Percentiles rank a stretch among this genome's conserved stretches.
These are phyloP conservation scores for Lagerstroemia speciosa DNA, from an alignment of 345 rosid species.

Conservation along the genomic window DNA sequence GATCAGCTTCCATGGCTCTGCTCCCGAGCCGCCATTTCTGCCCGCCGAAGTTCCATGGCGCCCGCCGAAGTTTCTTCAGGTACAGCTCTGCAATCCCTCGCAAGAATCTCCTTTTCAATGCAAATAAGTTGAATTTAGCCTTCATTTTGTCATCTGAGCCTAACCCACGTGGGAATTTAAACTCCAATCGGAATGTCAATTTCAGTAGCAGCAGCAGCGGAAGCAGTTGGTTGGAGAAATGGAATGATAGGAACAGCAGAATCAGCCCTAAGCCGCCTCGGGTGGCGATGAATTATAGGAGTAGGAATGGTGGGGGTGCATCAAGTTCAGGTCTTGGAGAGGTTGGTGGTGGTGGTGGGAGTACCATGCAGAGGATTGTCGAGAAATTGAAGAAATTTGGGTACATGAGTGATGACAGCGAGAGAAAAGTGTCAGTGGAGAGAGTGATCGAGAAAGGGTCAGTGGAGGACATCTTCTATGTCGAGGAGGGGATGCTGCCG, in stretches of 20 bases:
- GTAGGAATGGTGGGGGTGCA: constrained; percentile 16
- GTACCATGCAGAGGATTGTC: constrained; percentile 76
- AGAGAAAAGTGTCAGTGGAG: constrained; percentile 25
- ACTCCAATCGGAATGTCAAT: background rate
- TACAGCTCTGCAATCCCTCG: constrained; percentile 25
- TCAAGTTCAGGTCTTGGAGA: constrained; percentile 25
- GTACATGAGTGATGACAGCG: constrained; percentile 37
- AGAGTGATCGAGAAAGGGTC: constrained; percentile 67
- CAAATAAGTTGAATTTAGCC: constrained; percentile 8
- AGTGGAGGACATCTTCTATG: constrained; percentile 58
- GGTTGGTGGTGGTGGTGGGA: constrained; percentile 29
- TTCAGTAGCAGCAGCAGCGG: constrained; percentile 11
- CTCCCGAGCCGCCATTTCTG: constrained; percentile 45
- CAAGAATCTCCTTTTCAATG: constrained; percentile 10
- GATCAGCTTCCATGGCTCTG: constrained; percentile 33
- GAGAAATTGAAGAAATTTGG: constrained; percentile 71
- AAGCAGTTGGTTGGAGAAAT: constrained; percentile 41
- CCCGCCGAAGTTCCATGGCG: constrained; percentile 36
- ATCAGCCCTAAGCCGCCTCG: constrained; percentile 35
- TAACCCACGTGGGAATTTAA: constrained; percentile 22
- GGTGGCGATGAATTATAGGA: constrained; percentile 36
- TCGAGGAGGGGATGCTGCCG: constrained; percentile 58
- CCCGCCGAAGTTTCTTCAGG: constrained; percentile 37
- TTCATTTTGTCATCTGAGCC: constrained; percentile 17
- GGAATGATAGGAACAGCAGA: constrained; percentile 40